Evolutionary conservation across 2,329 filamentous ascomycete genomes (phyloP).

Genomic region (Leptographium procerum): DNA sequence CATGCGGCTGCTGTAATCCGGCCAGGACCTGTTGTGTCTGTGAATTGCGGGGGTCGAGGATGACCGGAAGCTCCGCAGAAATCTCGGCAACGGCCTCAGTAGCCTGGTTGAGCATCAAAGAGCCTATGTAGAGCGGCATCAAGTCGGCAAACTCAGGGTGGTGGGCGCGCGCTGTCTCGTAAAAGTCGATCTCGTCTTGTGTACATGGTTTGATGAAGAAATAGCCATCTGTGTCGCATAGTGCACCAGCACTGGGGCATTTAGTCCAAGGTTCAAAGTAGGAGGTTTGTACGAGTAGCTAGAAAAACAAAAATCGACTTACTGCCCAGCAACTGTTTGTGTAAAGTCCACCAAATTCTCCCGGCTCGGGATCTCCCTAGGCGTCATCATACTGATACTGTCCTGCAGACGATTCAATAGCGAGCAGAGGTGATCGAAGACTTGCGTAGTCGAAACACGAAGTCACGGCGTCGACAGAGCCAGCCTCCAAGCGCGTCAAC

Average conservation of each 20-base stretch:
- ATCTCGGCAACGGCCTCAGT: conserved; percentile 30
- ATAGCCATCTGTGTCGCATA: conserved; percentile 71
- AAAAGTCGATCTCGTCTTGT: conserved; percentile 75
- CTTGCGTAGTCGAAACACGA: not conserved
- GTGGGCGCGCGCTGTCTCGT: conserved; percentile 55
- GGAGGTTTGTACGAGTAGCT: conserved; percentile 26
- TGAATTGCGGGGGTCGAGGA: conserved; percentile 31
- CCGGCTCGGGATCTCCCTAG: conserved; percentile 38
- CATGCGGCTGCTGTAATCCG: not conserved
- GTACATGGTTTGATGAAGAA: conserved; percentile 94
- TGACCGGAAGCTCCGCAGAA: conserved; percentile 35
- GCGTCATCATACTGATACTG: conserved; percentile 13
- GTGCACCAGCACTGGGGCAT: conserved; percentile 67
- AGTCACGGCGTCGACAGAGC: not conserved
- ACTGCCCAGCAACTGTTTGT: conserved; percentile 77
- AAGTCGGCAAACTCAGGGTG: conserved; percentile 67
- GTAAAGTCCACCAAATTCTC: conserved; percentile 57
- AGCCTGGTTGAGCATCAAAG: conserved; percentile 54
- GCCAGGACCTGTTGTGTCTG: conserved; percentile 27
- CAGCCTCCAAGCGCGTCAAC: not conserved
- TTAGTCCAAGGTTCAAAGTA: not conserved
- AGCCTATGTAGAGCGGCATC: conserved; percentile 80
- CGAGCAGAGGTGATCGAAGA: not conserved
- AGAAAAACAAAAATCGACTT: conserved; percentile 28
- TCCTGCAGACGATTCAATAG: not conserved